Evolutionary conservation across 768 basidiomycete genomes (phyloP).

Genomic region (Wakefieldia striispora): DNA sequence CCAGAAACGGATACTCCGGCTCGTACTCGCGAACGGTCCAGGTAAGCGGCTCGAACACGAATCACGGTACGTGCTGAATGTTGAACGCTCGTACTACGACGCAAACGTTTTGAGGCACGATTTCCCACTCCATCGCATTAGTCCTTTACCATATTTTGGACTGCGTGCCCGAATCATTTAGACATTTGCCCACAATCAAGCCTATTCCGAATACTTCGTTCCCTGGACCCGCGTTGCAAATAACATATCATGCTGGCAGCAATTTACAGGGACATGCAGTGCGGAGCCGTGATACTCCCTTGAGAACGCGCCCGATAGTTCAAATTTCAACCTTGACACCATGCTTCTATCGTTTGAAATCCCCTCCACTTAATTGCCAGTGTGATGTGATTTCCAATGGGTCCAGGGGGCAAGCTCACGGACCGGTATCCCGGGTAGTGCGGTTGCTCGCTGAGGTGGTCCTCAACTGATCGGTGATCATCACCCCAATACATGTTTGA

Average conservation of each 20-base stretch:
- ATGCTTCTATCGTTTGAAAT: slow-evolving; percentile 77
- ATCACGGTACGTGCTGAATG: slow-evolving; percentile 50
- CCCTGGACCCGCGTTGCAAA: slow-evolving; percentile 44
- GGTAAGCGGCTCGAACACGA: slow-evolving; percentile 35
- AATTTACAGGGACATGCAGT: slow-evolving; percentile 63
- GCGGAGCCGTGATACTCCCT: slow-evolving; percentile 59
- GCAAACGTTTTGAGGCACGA: no score
- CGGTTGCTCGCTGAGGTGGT: slow-evolving; percentile 74
- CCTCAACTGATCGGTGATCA: slow-evolving; percentile 57
- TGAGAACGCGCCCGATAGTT: slow-evolving; percentile 61
- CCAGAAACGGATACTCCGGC: not conserved
- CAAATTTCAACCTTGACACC: slow-evolving; percentile 53
- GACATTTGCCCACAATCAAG: slow-evolving; percentile 61
- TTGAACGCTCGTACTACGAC: no score
- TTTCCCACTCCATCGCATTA: slow-evolving; percentile 53
- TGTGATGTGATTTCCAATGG: slow-evolving; percentile 53
- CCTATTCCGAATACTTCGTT: slow-evolving; percentile 34
- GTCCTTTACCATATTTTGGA: slow-evolving; percentile 62
- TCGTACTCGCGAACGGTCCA: not conserved
- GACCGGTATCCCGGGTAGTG: slow-evolving; percentile 63
- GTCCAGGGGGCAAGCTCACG: slow-evolving; percentile 77
- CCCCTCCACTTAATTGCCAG: slow-evolving; percentile 55
- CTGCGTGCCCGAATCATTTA: slow-evolving; percentile 46
- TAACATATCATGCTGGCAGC: slow-evolving; percentile 61
- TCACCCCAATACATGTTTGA: slow-evolving; percentile 72